Percentiles rank a stretch among this genome's conserved stretches.
phyloP scores from a whole-genome alignment of 805 yeast species.

The Barnettozyma californica region DNA sequence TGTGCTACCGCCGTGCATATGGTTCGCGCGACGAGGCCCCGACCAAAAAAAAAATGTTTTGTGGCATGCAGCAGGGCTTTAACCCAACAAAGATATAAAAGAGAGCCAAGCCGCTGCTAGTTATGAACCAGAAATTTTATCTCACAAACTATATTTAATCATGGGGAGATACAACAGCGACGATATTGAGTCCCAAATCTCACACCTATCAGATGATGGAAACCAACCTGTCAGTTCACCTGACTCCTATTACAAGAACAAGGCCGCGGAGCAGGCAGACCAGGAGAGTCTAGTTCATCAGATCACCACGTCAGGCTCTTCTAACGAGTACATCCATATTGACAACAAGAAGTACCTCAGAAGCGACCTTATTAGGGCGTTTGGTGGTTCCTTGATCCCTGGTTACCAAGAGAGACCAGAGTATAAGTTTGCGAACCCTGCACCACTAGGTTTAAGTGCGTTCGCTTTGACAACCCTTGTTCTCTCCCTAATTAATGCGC shows the following conservation, averaged over 20 bases:
- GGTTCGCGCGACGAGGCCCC: neutral
- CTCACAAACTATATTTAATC: too few species aligned
- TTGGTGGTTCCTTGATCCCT: slow-evolving; percentile 72
- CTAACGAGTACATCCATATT: slow-evolving; percentile 21
- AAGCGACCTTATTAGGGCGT: slow-evolving; percentile 49
- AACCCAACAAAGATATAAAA: too few species aligned
- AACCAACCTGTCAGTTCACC: slow-evolving; percentile 3
- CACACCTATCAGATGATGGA: slow-evolving; percentile 15
- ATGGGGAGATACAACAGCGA: slow-evolving; percentile 1
- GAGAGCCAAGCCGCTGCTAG: neutral
- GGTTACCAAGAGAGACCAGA: slow-evolving; percentile 44
- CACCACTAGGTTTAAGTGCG: slow-evolving; percentile 57
- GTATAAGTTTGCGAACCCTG: slow-evolving; percentile 56
- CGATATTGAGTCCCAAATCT: slow-evolving; percentile 14
- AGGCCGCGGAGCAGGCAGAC: neutral
- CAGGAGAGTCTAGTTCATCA: slow-evolving; percentile 8
- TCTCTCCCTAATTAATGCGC: slow-evolving; percentile 46
- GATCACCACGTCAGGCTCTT: slow-evolving; percentile 24
- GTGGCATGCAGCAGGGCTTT: neutral
- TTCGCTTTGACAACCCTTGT: slow-evolving; percentile 63
- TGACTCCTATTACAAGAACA: slow-evolving; percentile 5
- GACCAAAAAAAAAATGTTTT: neutral
- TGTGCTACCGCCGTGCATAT: neutral
- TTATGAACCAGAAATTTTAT: too few species aligned
- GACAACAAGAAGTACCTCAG: slow-evolving; percentile 28